Evolutionary conservation across 306 rosid genomes (phyloP).

Genomic region (Cucurbita argyrosperma): DNA sequence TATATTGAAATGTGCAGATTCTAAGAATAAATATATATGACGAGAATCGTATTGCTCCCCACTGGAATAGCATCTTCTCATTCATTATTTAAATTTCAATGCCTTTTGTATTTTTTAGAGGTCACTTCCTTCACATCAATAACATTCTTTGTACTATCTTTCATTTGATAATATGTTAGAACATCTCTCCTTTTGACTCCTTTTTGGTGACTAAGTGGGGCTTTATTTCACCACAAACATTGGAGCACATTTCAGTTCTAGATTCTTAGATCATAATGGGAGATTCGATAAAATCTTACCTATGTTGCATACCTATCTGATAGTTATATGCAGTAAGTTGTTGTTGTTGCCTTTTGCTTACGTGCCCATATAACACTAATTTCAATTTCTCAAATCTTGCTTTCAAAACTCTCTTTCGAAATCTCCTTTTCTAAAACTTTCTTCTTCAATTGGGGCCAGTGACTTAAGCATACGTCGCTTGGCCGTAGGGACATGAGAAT

Average conservation of each 20-base stretch:
- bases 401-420: no score
- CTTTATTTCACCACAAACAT: background rate
- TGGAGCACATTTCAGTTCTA: background rate
- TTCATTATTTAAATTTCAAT: background rate
- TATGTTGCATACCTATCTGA: no score
- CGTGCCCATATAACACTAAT: no score
- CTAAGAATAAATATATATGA: background rate
- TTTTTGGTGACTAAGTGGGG: background rate
- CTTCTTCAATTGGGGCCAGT: no score
- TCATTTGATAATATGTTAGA: background rate
- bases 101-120: background rate
- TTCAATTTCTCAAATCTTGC: no score
- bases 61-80: background rate
- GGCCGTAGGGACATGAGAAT: no score
- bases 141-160: background rate
- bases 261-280: background rate
- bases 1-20: background rate
- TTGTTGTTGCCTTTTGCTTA: no score
- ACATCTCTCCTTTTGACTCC: background rate
- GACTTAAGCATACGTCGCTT: no score
- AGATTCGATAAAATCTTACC: background rate
- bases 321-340: no score
- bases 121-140: background rate
- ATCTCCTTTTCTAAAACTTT: no score
- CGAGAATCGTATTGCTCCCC: slow-evolving; percentile 4